These are phyloP conservation scores for Colletotrichum acutatum DNA, from an alignment of 2,329 filamentous ascomycete species.

Conservation along the genomic window DNA sequence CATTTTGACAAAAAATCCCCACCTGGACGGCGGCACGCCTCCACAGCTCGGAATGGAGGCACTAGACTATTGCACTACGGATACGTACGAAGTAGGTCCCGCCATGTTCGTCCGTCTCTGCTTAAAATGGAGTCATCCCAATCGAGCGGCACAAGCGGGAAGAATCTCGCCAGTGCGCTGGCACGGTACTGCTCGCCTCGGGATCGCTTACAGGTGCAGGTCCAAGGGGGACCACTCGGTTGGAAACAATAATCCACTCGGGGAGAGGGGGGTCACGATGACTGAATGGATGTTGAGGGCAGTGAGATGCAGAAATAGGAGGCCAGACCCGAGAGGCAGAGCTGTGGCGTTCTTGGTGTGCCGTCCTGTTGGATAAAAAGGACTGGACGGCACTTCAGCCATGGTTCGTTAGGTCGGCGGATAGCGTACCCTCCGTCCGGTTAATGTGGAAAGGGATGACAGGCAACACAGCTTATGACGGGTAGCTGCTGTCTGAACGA, in stretches of 20 bases:
- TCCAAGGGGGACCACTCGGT: constrained; percentile 2
- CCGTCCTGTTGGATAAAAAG: not conserved
- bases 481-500: not conserved
- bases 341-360: not conserved
- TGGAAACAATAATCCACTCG: not conserved
- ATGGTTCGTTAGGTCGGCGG: not conserved
- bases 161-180: constrained; percentile 9
- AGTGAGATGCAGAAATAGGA: not conserved
- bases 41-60: not conserved
- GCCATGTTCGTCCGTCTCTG: not conserved
- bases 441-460: not conserved
- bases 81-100: not conserved
- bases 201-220: constrained; percentile 21
- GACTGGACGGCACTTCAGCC: not conserved
- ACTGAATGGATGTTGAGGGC: not conserved
- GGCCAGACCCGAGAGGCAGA: not conserved
- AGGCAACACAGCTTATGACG: not conserved
- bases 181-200: constrained; percentile 4
- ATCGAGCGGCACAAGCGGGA: constrained; percentile 21
- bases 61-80: not conserved
- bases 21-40: not conserved
- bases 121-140: not conserved
- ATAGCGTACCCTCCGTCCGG: not conserved
- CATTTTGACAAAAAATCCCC: not conserved
- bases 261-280: not conserved